Evolutionary conservation across 192 early-diverging fungal genomes (phyloP), one percentile per base, ranked within the genome.

Genomic region (Jimgerdemannia flammicorona): DNA sequence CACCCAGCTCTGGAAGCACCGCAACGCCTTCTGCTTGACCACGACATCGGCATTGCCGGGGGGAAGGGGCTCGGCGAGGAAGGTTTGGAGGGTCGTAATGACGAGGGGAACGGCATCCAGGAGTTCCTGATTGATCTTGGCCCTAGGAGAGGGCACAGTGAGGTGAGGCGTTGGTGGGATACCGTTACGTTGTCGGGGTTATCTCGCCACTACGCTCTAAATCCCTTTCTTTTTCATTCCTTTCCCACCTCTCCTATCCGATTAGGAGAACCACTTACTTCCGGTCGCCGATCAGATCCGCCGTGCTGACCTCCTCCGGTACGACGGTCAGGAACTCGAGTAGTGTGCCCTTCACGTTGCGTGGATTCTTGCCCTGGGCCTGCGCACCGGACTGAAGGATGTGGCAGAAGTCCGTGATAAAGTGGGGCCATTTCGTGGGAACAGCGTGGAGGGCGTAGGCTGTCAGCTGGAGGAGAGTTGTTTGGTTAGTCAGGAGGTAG

Each of bases 1-100:
- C 59, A 89, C 78, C 88, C 88, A 89, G 40, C 86, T 87, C 40
- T 83, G 80, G 59, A 89, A 74, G 70, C 87, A 89, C 19, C 75
- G 72, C 4, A 89, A 66, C 2, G 84, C 70, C 67, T 86, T 89
- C 76, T 81, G 76, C 69, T 86, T 84, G 42, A 84, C 74, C 63
- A 64, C 41, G 3, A 19, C n/a, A 44, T 69, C 73, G n/a, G 72
- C 29, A 71, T 75, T 18, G 67, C 77, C n/a, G 44, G 74, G 59
- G 63, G 67, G 29, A 72, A 77, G 40, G 29, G 77, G n/a, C 77
- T 81, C 75, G 18, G 63, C 20, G 18, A 86, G 67, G 3, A 78
- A 67, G n/a, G 70, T 75, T 29, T 77, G 72, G 67, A 74, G 49
- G 9, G 66, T 78, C 19, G 74, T 72, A n/a, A 81, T 67, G 6